Evolutionary conservation across 129 eudicot genomes (phyloP), one percentile per base, ranked within the genome.

Genomic region (Flaveria brownii): DNA sequence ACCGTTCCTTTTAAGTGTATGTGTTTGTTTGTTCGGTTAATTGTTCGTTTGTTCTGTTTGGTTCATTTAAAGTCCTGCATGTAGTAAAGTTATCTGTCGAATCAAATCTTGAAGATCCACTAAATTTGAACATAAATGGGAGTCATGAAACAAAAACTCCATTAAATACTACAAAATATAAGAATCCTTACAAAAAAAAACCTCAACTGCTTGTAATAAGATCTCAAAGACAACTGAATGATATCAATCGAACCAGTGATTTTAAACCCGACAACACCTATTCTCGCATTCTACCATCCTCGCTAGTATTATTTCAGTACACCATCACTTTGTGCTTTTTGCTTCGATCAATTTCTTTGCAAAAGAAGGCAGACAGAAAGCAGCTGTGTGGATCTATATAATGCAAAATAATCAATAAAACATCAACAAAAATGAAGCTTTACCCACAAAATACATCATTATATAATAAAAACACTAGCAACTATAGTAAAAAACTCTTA

Each of bases 281-380:
- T 30, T 51, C 73, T 54, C 75, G 68, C 64, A 68, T 54, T 77
- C 26, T 68, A 39, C 9, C 78, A 22, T 15, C 17, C n/a, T 55
- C 67, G 28, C 51, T 18, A 42, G 33, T 12, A 13, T 9, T 55
- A 20, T 55, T 6, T 17, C 11, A 55, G 2, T 3, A 51, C 62
- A 25, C 66, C n/a, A 6, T 60, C 63, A 70, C 83, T 83, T 82
- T 20, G 81, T 78, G 39, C 90, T 77, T 77, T 86, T 89, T 20
- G 87, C 46, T 36, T 86, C 96, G 9, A 93, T 90, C 81, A 91
- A 88, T 83, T 83, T 93, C 84, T 78, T 88, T 5, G 98, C 98
- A 75, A 90, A 93, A 10, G 98, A 78, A 13, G 98, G 98, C 83
- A 91, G 82, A 77, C 96, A 91, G 87, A 93, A 93, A 20, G 97